A percentile compares a stretch with the other conserved stretches of the same genome.
Evolutionary conservation across 345 rosid genomes (phyloP).

Genomic region (Bretschneidera sinensis): DNA sequence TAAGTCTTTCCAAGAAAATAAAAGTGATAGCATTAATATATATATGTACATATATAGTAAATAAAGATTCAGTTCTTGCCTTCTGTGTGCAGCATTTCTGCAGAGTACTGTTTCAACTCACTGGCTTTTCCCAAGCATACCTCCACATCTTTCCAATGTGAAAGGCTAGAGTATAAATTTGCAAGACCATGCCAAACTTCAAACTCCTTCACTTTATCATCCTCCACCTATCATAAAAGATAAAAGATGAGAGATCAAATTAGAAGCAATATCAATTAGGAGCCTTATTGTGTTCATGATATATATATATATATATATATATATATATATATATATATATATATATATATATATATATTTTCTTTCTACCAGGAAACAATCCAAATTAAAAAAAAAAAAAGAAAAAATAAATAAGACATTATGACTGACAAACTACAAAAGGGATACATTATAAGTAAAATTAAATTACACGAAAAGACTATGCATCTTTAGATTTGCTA

Average conservation of each 20-base stretch:
- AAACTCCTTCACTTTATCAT: conserved; percentile 65
- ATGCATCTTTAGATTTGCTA: not conserved
- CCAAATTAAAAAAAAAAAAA: not conserved
- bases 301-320: too few species aligned
- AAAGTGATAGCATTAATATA: not conserved
- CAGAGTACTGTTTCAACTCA: conserved; percentile 66
- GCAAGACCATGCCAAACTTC: conserved; percentile 97
- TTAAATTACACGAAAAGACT: not conserved
- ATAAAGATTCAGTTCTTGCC: conserved; percentile 44
- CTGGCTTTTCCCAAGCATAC: conserved; percentile 71
- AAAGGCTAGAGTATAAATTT: conserved; percentile 70
- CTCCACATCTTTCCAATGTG: conserved; percentile 91
- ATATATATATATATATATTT: too few species aligned
- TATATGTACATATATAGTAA: not conserved
- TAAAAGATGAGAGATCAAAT: conserved; percentile 6
- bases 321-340: too few species aligned
- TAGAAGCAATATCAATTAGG: conserved; percentile 3
- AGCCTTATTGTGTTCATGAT: not conserved
- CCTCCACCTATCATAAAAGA: conserved; percentile 40
- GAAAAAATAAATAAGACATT: not conserved
- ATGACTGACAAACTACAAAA: not conserved
- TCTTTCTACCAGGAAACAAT: too few species aligned
- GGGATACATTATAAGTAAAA: not conserved
- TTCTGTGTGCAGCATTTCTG: conserved; percentile 69
- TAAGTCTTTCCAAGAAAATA: too few species aligned